A percentile compares a stretch with the other conserved stretches of the same genome.
phyloP scores from a whole-genome alignment of 2,329 filamentous ascomycete genomes.

The Paraphaeosphaeria sporulosa region DNA sequence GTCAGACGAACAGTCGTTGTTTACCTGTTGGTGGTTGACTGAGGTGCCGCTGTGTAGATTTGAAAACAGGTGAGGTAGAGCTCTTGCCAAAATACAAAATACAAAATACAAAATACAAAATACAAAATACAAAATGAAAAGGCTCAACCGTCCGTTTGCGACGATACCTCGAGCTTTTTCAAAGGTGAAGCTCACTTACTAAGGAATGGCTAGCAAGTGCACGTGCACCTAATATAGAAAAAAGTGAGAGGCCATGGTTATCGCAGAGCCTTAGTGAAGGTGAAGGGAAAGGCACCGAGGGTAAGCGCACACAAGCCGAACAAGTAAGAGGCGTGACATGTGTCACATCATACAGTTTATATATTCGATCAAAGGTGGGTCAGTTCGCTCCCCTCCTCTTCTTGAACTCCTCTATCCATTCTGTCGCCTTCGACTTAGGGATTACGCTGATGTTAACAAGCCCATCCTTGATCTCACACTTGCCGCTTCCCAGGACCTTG shows the following conservation, averaged over 20 bases:
- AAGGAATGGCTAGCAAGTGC: neutral
- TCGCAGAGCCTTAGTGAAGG: neutral
- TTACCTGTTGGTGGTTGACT: no score
- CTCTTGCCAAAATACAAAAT: neutral
- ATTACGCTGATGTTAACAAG: slow-evolving; percentile 84
- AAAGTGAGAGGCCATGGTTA: neutral
- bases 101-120: no score
- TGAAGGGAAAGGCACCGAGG: neutral
- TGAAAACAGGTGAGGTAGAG: neutral
- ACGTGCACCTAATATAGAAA: neutral
- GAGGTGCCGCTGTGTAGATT: no score
- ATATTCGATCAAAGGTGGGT: neutral
- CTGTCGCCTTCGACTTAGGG: slow-evolving; percentile 71
- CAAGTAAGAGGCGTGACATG: neutral
- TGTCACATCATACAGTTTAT: neutral
- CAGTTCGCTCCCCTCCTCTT: slow-evolving; percentile 59
- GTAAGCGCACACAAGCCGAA: neutral
- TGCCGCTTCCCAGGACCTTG: slow-evolving; percentile 76
- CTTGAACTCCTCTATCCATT: slow-evolving; percentile 89
- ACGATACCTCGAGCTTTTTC: neutral
- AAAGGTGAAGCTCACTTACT: neutral
- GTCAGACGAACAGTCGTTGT: neutral
- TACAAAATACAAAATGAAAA: no score
- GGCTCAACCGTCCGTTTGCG: neutral
- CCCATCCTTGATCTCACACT: slow-evolving; percentile 87